These are phyloP conservation scores for Pseudomonodictys pantanalensis DNA, from an alignment of 495 filamentous ascomycete species.

Conservation along the genomic window DNA sequence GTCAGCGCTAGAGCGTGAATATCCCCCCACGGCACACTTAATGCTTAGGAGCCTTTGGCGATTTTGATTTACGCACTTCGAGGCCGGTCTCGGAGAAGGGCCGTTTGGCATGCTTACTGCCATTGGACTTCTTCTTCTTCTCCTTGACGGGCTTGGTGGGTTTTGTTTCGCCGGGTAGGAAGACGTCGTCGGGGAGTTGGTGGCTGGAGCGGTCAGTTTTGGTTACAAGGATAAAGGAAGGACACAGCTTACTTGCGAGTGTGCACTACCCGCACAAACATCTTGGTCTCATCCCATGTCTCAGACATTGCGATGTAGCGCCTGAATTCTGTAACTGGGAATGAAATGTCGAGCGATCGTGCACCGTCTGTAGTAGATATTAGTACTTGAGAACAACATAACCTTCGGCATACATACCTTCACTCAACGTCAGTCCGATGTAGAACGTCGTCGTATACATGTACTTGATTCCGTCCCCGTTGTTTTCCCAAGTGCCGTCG, in stretches of 20 bases:
- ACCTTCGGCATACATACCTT: slow-evolving; percentile 49
- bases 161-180: slow-evolving; percentile 67
- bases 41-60: background rate
- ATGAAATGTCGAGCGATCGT: slow-evolving; percentile 64
- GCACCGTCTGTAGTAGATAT: slow-evolving; percentile 40
- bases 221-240: background rate
- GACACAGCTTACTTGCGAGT: slow-evolving; percentile 73
- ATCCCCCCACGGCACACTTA: background rate
- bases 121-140: slow-evolving; percentile 32
- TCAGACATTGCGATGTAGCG: slow-evolving; percentile 62
- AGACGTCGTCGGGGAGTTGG: slow-evolving; percentile 85
- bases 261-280: slow-evolving; percentile 68
- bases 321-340: slow-evolving; percentile 72
- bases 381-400: background rate
- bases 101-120: slow-evolving; percentile 37
- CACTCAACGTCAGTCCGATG: slow-evolving; percentile 70
- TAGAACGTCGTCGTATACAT: slow-evolving; percentile 88
- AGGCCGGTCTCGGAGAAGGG: slow-evolving; percentile 36
- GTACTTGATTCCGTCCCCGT: slow-evolving; percentile 38
- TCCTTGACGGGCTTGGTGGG: slow-evolving; percentile 38
- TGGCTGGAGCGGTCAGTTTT: slow-evolving; percentile 48
- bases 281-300: slow-evolving; percentile 61
- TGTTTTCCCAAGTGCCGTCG: slow-evolving; percentile 46
- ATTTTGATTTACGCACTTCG: slow-evolving; percentile 36
- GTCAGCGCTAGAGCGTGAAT: slow-evolving; percentile 7